Base-by-base conservation (phyloP, 139 green algal species). In the Dunaliella primolecta region DNA sequence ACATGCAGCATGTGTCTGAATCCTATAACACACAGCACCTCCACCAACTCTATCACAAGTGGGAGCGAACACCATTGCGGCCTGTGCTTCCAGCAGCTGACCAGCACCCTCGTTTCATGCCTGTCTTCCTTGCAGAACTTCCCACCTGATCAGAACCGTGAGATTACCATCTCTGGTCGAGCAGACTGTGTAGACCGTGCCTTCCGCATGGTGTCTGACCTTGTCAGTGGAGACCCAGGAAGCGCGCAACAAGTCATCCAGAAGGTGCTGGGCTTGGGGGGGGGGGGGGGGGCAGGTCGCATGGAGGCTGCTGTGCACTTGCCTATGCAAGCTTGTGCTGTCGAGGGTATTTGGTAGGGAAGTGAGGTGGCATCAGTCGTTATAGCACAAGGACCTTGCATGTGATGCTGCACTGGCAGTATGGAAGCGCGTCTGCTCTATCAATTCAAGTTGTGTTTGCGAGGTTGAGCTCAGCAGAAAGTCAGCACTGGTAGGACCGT, bases 171-270 rank as follows among this genome's bases (percentile, higher is more conserved):
- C 72, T 89, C 89, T 3, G 96, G 96, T 37, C 74, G 56, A 20
- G 78, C 87, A 1, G 93, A 97, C 32, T 82, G 88, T 2, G 92
- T 96, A 24, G 80, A 93, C 1, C 89, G 93, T 2, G 96, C 93
- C 0, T 55, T 70, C 1, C 90, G 90, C 37, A 97, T 98, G 94
- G 86, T 98, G 0, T 78, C 82, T 7, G 95, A 98, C 86, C 91
- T 98, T 15, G 98, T 98, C 83, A 89, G 84, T 24, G 93, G 94
- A 7, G 95, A 97, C 81, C 94, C 94, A 25, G 91, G 91, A 57
- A 94, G 85, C 29, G 94, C 95, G 0, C 90, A 94, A 81, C 64
- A 87, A 30, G 94, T 98, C 85, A 96, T 98, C 83, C 91, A 96
- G 81, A 95, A 96, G 92, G 95, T 98, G 56, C 81, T 87, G n/a